These are phyloP conservation scores for Tuber borchii DNA, from an alignment of 495 filamentous ascomycete species.

Conservation along the genomic window DNA sequence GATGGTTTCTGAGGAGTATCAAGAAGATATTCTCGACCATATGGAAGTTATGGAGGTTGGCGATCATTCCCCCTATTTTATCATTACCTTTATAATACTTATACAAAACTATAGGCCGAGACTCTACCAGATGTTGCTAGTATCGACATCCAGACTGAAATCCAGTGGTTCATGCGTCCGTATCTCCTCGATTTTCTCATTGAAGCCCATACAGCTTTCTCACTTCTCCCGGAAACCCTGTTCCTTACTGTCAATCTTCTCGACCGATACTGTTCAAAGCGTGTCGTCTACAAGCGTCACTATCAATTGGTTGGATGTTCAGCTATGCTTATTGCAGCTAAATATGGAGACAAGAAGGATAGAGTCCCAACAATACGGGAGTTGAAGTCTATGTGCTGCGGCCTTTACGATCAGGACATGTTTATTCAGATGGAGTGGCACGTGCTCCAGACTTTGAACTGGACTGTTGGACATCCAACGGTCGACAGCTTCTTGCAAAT, in stretches of 20 bases:
- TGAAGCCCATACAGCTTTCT: slow-evolving; percentile 92
- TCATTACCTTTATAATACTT: slow-evolving; percentile 31
- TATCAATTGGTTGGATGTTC: slow-evolving; percentile 97
- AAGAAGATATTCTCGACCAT: slow-evolving; percentile 84
- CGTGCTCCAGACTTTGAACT: slow-evolving; percentile 92
- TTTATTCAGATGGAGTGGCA: slow-evolving; percentile 99
- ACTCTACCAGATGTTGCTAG: slow-evolving; percentile 92
- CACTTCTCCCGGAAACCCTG: slow-evolving; percentile 84
- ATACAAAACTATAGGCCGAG: slow-evolving; percentile 55
- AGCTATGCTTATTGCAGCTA: slow-evolving; percentile 90
- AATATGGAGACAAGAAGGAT: slow-evolving; percentile 98
- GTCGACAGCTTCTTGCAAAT: slow-evolving; percentile 87
- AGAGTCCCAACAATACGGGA: slow-evolving; percentile 91
- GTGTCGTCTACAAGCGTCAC: slow-evolving; percentile 98
- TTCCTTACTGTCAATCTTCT: slow-evolving; percentile 95
- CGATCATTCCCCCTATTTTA: slow-evolving; percentile 8
- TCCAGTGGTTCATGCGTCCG: slow-evolving; percentile 99
- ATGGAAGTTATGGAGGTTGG: slow-evolving; percentile 83
- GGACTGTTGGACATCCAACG: slow-evolving; percentile 92
- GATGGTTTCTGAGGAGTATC: slow-evolving; percentile 75
- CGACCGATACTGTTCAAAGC: slow-evolving; percentile 92
- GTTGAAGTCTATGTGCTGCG: slow-evolving; percentile 97
- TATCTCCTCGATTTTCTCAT: slow-evolving; percentile 98
- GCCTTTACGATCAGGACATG: slow-evolving; percentile 97
- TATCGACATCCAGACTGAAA: slow-evolving; percentile 97